These are phyloP conservation scores for Ramaria sp. DNA, from an alignment of 768 basidiomycete genomes.

Conservation along the genomic window DNA sequence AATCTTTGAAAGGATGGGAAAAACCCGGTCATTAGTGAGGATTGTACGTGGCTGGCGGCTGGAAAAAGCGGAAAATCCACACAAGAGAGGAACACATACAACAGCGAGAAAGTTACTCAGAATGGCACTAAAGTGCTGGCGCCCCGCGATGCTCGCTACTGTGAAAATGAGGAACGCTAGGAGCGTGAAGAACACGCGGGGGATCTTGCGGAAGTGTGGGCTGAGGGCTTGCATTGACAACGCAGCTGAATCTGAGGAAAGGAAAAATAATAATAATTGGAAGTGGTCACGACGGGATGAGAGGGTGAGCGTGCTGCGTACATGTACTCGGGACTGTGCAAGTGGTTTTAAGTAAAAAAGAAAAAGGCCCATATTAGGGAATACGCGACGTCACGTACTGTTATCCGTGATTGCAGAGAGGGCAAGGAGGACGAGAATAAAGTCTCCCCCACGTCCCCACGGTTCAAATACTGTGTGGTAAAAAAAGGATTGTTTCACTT, in stretches of 20 bases:
- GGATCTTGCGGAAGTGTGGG: constrained; percentile 31
- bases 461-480: constrained; percentile 17
- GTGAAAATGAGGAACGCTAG: constrained; percentile 28
- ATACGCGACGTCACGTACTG: constrained; percentile 16
- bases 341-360: not conserved
- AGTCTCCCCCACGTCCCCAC: constrained; percentile 32
- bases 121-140: constrained; percentile 29
- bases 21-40: too few species aligned
- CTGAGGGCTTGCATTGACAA: constrained; percentile 35
- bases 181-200: constrained; percentile 35
- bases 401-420: constrained; percentile 24
- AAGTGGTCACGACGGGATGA: too few species aligned
- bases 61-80: too few species aligned
- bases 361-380: too few species aligned
- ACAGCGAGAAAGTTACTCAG: constrained; percentile 3
- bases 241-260: constrained; percentile 31
- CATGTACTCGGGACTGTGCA: not conserved
- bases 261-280: too few species aligned
- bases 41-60: too few species aligned
- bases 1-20: constrained; percentile 25
- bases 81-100: not conserved
- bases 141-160: constrained; percentile 29
- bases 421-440: constrained; percentile 30
- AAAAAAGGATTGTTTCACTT: not conserved
- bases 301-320: too few species aligned